Percentiles rank a stretch among this genome's conserved stretches.
phyloP scores from a whole-genome alignment of 1,284 basidiomycete species.

The Agroathelia rolfsii region DNA sequence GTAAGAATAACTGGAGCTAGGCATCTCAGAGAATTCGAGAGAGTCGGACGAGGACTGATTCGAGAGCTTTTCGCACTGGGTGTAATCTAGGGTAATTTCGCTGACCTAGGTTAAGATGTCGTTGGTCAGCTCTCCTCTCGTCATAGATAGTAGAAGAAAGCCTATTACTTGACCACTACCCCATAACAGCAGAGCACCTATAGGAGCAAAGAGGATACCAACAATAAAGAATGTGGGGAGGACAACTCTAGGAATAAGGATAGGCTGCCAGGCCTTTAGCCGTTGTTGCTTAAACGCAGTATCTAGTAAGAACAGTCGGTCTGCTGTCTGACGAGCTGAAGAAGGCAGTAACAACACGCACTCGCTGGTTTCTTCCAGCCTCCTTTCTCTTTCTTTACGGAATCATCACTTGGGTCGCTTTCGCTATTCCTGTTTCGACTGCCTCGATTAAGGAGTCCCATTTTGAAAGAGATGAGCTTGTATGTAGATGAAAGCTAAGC shows the following conservation, averaged over 20 bases:
- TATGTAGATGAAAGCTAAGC: no score
- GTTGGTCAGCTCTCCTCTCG: neutral
- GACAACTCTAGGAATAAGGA: conserved; percentile 94
- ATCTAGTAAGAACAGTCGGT: conserved; percentile 34
- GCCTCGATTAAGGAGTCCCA: no score
- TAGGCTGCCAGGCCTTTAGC: conserved; percentile 99
- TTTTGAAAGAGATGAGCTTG: no score
- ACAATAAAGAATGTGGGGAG: conserved; percentile 94
- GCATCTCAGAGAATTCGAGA: conserved; percentile 43
- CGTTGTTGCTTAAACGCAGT: conserved; percentile 99
- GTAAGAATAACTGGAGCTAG: conserved; percentile 64
- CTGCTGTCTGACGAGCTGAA: conserved; percentile 16
- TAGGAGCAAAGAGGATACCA: conserved; percentile 90
- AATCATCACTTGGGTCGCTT: conserved; percentile 17
- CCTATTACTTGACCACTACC: conserved; percentile 55
- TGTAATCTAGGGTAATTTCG: conserved; percentile 94
- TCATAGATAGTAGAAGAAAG: conserved; percentile 7
- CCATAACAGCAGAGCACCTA: conserved; percentile 91
- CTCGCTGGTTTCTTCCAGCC: conserved; percentile 84
- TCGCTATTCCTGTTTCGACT: conserved; percentile 21
- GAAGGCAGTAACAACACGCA: conserved; percentile 33
- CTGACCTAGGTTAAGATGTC: conserved; percentile 61
- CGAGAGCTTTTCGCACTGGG: conserved; percentile 71
- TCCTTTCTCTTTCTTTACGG: conserved; percentile 80
- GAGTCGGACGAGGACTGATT: conserved; percentile 30